Percentiles rank a stretch among this genome's conserved stretches.
Conservation (phyloP, 257 asterid genomes). For the Nicotiana obtusifolia region DNA sequence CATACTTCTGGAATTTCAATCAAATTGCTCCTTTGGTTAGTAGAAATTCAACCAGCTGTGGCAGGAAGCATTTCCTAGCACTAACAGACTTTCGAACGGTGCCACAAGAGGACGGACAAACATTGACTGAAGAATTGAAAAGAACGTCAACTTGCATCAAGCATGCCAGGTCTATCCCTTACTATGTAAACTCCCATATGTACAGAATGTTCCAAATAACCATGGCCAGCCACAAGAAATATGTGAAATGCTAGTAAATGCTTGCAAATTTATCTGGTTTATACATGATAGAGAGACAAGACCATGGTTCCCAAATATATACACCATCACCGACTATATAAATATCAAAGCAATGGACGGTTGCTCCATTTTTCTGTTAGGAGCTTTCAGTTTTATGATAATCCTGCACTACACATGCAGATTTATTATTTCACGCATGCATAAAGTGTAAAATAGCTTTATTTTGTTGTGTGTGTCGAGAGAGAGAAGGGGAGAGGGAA, state of each 20-base stretch:
- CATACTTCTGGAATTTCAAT: not conserved
- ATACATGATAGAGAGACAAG: not conserved
- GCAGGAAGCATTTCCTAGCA: not conserved
- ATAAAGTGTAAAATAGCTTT: not conserved
- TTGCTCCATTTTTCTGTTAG: not conserved
- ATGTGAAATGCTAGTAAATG: not conserved
- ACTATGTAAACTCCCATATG: not conserved
- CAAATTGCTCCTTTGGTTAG: conserved; percentile 2
- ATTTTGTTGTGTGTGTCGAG: not conserved
- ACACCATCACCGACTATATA: not conserved
- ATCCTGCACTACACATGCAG: not conserved
- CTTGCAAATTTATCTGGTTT: not conserved
- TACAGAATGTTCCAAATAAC: not conserved
- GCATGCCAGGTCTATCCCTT: not conserved
- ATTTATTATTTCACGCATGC: not conserved
- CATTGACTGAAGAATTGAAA: not conserved
- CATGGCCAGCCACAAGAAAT: not conserved
- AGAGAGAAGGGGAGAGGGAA: not conserved
- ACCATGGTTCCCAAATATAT: not conserved
- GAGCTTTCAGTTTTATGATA: not conserved
- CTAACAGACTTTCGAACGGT: not conserved
- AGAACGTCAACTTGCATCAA: not conserved
- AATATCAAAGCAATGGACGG: not conserved
- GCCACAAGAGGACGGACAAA: not conserved
- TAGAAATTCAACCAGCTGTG: not conserved